These are phyloP conservation scores for Coniophora puteana DNA, from an alignment of 1,284 basidiomycete genomes.

Conservation along the genomic window DNA sequence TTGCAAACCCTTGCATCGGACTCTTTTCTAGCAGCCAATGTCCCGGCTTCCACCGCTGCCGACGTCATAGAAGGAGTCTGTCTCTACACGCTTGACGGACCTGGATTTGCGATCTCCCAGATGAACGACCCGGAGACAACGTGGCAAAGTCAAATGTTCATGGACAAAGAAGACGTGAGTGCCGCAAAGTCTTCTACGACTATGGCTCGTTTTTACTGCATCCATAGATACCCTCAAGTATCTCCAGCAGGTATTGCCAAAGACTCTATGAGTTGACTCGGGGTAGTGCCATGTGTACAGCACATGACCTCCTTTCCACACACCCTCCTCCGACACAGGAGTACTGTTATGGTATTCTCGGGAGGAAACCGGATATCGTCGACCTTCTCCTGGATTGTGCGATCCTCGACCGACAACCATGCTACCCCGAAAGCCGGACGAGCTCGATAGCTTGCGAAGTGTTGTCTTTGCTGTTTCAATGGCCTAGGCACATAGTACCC, in stretches of 20 bases:
- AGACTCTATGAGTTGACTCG: constrained; percentile 25
- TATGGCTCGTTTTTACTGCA: not conserved
- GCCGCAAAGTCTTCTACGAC: not conserved
- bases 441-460: constrained; percentile 17
- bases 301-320: constrained; percentile 19
- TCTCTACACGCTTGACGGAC: constrained; percentile 19
- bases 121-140: constrained; percentile 14
- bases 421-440: constrained; percentile 21
- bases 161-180: constrained; percentile 14
- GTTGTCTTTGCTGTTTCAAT: constrained; percentile 13
- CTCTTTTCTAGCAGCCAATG: constrained; percentile 17
- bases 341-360: constrained; percentile 20
- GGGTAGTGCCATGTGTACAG: constrained; percentile 22
- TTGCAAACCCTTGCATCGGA: constrained; percentile 17
- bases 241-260: constrained; percentile 17
- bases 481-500: constrained; percentile 12
- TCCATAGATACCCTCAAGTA: constrained; percentile 9
- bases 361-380: constrained; percentile 23
- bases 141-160: constrained; percentile 23
- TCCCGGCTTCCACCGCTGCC: constrained; percentile 13
- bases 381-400: constrained; percentile 24
- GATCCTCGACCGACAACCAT: constrained; percentile 14
- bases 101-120: constrained; percentile 16
- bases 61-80: constrained; percentile 21
- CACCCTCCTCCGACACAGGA: constrained; percentile 19